Base-by-base conservation (phyloP, 352 stramenopile species). In the Pythium monospermum region DNA sequence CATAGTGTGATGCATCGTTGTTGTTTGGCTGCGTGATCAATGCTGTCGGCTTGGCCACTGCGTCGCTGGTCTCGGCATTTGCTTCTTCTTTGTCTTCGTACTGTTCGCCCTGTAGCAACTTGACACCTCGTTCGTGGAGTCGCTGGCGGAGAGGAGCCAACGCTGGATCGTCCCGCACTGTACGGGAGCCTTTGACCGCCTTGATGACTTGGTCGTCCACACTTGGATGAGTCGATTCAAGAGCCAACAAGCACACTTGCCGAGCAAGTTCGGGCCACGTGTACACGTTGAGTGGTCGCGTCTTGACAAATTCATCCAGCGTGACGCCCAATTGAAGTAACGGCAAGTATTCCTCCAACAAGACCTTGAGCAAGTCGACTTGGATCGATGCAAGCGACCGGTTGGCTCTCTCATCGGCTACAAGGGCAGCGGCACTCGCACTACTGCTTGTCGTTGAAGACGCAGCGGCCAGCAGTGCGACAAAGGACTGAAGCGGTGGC, bases 241-340 rank as follows among this genome's bases (percentile, higher is more conserved):
- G 76, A 11, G 79, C 73, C 31, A 94, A 58, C 6, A 89, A 64
- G 33, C 76, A 91, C 23, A 89, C 75, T 59, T 88, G 60, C 16
- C 80, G 78, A 41, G 73, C 78, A 30, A 91, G 49, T 68, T 94
- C 83, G n/a, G 80, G 77, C 83, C 83, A 94, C 13, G 66, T 91
- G 54, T 91, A 72, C 11, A 64, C 47, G 38, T 91, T 94, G 47
- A 94, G 68, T 10, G 83, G 83, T 16, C 83, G 68, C 2, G 78
- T 86, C 22, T 73, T 69, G 49, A 84, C 69, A 33, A 91, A 89
- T 26, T 91, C 80, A 19, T 87, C 76, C 28, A 87, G 39, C 1
- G 61, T 81, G 18, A 71, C 86, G 8, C 77, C 80, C 61, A 82
- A 77, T 64, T 88, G 77, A 27, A 91, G 57, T 19, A 82, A 36